These are phyloP conservation scores for Candida broadrunensis DNA, from an alignment of 805 yeast genomes.

Conservation along the genomic window DNA sequence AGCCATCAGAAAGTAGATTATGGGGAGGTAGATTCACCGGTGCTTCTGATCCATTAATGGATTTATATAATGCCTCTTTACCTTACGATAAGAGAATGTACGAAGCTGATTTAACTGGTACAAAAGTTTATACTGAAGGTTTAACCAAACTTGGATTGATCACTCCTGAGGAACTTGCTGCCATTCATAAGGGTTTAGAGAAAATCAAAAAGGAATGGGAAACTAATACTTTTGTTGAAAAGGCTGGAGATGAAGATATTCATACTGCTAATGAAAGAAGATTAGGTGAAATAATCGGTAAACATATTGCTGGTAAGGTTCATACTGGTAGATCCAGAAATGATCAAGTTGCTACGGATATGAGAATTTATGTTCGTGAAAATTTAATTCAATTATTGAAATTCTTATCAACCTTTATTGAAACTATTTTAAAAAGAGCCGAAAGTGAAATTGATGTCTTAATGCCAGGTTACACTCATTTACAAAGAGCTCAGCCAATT, in stretches of 20 bases:
- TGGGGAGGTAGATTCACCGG: conserved; percentile 99
- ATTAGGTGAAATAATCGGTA: conserved; percentile 93
- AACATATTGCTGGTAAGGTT: conserved; percentile 91
- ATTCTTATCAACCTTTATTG: conserved; percentile 59
- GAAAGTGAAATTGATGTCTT: conserved; percentile 81
- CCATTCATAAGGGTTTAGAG: conserved; percentile 81
- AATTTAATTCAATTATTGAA: conserved; percentile 59
- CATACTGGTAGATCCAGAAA: conserved; percentile 99
- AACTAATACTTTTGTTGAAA: conserved; percentile 61
- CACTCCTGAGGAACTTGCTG: conserved; percentile 65
- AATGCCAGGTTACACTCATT: conserved; percentile 99
- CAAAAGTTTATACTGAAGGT: conserved; percentile 89
- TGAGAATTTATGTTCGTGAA: conserved; percentile 90
- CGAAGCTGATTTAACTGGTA: conserved; percentile 90
- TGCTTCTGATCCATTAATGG: conserved; percentile 96
- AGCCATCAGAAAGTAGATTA: conserved; percentile 67
- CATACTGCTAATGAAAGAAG: conserved; percentile 99
- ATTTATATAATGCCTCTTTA: conserved; percentile 91
- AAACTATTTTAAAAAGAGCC: conserved; percentile 71
- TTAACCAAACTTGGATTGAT: conserved; percentile 74
- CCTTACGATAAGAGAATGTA: conserved; percentile 96
- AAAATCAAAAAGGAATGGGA: conserved; percentile 80
- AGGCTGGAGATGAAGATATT: conserved; percentile 93
- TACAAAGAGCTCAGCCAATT: conserved; percentile 99
- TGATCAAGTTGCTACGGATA: conserved; percentile 99